These are phyloP conservation scores for Colletotrichum orchidophilum DNA, from an alignment of 2,329 filamentous ascomycete species.

Conservation along the genomic window DNA sequence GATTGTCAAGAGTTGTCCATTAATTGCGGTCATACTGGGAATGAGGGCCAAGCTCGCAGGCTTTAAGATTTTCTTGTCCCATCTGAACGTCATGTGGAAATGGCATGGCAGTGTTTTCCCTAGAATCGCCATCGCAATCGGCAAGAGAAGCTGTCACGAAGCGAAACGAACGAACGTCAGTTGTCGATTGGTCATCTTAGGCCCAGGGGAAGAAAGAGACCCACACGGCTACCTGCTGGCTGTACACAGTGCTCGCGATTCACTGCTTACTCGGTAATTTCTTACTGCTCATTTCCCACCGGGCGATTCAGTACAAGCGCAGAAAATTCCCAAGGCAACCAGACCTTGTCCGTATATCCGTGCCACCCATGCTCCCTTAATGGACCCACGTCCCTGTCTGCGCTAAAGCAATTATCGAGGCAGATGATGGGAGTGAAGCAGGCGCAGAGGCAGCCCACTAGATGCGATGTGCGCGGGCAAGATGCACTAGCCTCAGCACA, in stretches of 20 bases:
- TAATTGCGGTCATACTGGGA: neutral
- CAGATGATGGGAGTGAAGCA: neutral
- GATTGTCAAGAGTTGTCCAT: neutral
- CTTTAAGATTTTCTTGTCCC: neutral
- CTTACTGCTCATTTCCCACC: conserved; percentile 31
- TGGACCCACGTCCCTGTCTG: conserved; percentile 3
- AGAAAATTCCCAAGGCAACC: conserved; percentile 27
- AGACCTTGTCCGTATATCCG: neutral
- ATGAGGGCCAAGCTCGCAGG: neutral
- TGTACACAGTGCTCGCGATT: conserved; percentile 11
- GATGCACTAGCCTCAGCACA: conserved; percentile 15
- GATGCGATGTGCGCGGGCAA: conserved; percentile 18
- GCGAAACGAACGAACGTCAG: neutral
- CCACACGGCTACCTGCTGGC: neutral
- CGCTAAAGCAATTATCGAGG: conserved; percentile 25
- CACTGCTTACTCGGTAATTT: conserved; percentile 29
- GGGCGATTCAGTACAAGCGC: conserved; percentile 31
- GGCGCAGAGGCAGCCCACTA: conserved; percentile 25
- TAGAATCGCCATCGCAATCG: neutral
- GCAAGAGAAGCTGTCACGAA: neutral
- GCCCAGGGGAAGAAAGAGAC: neutral
- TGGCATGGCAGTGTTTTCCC: neutral
- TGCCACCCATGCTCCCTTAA: conserved; percentile 2
- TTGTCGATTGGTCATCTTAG: neutral
- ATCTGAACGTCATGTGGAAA: neutral